Base-by-base conservation (phyloP, 192 early-diverging fungal genomes). In the Linnemannia elongata region DNA sequence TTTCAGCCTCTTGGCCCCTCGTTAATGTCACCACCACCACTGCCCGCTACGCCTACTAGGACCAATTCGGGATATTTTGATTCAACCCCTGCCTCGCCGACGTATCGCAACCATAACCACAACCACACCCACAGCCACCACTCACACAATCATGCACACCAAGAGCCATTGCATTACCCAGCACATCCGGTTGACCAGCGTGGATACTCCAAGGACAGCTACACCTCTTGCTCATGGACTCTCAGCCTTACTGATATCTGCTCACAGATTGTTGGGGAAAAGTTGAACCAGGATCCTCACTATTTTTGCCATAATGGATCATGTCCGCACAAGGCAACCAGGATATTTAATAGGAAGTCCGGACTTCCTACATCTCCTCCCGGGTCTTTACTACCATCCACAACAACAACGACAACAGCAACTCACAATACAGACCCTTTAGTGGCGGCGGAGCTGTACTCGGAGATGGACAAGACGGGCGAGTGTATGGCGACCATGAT, bases 181-280 rank as follows among this genome's bases (percentile, higher is more conserved):
- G 79, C 75, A n/a, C 75, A 80, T 39, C 27, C 76, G 17, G 79
- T 81, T 3, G 84, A 86, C 27, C 74, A 69, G 15, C 73, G 69
- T 41, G 78, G 78, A 3, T 86, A 86, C 36, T 44, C 74, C 75
- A 80, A 80, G 57, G 84, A 86, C 60, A 86, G 84, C 27, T 86
- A 86, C 35, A 81, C 84, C 0, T 86, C 79, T 6, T 86, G 84
- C 35, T 66, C 84, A n/a, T 86, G 84, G 84, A 81, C 84, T 4
- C 69, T 86, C 33, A 80, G 75, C 30, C 75, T 86, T 6, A 71
- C 74, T 4, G 84, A 86, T 68, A 86, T 86, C 20, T 86, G 84
- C 22, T 76, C 84, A 18, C 84, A 86, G 63, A 77, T 86, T 60
- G 79, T 66, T 22, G 84, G 84, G 0, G 84, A 86, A 38, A 71